Base-by-base conservation (phyloP, 1,284 basidiomycete genomes). In the Cryptococcus hybrid region DNA sequence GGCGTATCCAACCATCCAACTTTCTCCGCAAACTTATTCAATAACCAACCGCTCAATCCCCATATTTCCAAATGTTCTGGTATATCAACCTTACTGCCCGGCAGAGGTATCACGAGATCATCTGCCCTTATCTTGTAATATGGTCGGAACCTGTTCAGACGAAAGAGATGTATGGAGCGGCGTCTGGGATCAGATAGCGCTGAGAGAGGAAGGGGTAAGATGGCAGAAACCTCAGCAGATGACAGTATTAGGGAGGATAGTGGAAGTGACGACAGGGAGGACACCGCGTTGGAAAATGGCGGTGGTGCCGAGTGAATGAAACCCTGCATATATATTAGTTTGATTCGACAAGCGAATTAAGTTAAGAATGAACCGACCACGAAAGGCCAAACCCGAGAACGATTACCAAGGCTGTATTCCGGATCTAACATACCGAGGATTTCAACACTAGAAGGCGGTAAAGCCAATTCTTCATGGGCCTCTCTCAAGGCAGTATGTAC, bases 11-110 rank as follows among this genome's bases (percentile, higher is more conserved):
- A 52, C 74, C 73, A 76, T 5, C 71, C 70, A 15, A 66, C 48
- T 44, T 56, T 57, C 46, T 63, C 56, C 0, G 65, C 65, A 45
- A 76, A 52, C 11, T 61, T 56, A 37, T 67, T 66, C 47, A 76
- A 57, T 54, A 75, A 71, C 75, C 75, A 76, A 5, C 71, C 75
- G 39, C 66, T 71, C 43, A 76, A 56, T 1, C 75, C 75, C 75
- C 75, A 76, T 0, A 75, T 60, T 59, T 76, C 72, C 47, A 74
- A 58, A 39, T 51, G 40, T 35, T 44, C 13, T 7, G 37, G 39
- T 18, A 47, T 53, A 34, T 40, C 24, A 15, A 37, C n/a, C 34
- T 8, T 35, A 34, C 39, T n/a, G 18, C 18, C 39, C 35, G 11
- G 6, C 13, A n/a, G 6, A n/a, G 12, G 43, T 35, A 51, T 42